These are phyloP conservation scores for Triticum turgidum DNA, from an alignment of 176 grass and related monocot species.

Conservation along the genomic window DNA sequence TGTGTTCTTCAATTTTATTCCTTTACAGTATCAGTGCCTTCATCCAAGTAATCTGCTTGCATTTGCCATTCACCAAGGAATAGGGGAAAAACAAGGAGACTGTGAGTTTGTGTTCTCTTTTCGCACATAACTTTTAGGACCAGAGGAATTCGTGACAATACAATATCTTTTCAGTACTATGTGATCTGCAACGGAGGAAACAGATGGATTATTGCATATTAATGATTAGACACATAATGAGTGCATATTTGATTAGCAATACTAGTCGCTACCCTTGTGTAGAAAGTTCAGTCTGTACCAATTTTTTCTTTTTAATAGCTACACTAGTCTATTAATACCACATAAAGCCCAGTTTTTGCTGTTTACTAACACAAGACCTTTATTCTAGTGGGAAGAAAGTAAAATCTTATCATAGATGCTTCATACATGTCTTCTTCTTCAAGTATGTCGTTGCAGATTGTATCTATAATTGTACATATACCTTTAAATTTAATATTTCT, in stretches of 20 bases:
- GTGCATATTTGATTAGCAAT: background rate
- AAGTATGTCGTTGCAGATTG: background rate
- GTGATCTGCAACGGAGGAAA: background rate
- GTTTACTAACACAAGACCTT: background rate
- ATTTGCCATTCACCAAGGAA: constrained; percentile 1
- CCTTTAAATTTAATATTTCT: background rate
- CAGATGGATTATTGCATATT: background rate
- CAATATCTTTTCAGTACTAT: background rate
- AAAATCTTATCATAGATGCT: background rate
- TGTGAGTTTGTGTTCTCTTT: background rate
- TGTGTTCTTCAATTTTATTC: background rate
- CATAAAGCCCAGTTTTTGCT: background rate
- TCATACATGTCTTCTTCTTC: background rate
- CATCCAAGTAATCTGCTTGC: background rate
- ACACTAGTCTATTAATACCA: background rate
- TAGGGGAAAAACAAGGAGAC: background rate
- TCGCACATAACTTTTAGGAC: background rate
- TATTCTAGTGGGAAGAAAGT: background rate
- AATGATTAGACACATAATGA: background rate
- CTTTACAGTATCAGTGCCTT: background rate
- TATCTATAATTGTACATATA: background rate
- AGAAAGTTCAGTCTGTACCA: background rate
- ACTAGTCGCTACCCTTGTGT: background rate
- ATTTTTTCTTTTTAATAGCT: background rate
- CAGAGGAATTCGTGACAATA: background rate